Evolutionary conservation across 1,284 basidiomycete genomes (phyloP).

Genomic region (Ceratobasidium sp.): DNA sequence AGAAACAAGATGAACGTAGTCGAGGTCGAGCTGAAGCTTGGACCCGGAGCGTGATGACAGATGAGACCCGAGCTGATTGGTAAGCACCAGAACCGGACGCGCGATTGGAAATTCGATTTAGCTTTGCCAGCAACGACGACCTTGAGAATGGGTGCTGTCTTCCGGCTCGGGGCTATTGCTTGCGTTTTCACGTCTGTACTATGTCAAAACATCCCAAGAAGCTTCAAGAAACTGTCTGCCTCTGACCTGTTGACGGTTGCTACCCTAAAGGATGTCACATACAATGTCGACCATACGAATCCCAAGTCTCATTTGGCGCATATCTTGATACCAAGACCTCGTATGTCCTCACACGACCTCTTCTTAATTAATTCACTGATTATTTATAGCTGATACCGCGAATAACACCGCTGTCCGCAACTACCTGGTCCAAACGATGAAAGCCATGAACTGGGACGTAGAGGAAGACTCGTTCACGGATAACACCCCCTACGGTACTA

Average conservation of each 20-base stretch:
- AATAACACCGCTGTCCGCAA: slow-evolving; percentile 84
- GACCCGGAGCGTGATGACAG: background rate
- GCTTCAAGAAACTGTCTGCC: slow-evolving; percentile 59
- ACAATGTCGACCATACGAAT: slow-evolving; percentile 73
- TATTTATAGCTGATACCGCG: slow-evolving; percentile 70
- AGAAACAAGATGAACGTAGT: background rate
- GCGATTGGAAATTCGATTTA: slow-evolving; percentile 31
- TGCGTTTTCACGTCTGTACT: slow-evolving; percentile 30
- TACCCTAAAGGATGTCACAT: slow-evolving; percentile 70
- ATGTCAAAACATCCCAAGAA: slow-evolving; percentile 32
- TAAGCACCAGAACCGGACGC: slow-evolving; percentile 23
- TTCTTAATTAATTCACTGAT: slow-evolving; percentile 44
- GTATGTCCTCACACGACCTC: slow-evolving; percentile 63
- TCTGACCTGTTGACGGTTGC: slow-evolving; percentile 68
- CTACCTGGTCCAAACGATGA: slow-evolving; percentile 79
- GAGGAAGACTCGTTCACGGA: slow-evolving; percentile 85
- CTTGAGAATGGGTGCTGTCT: slow-evolving; percentile 13
- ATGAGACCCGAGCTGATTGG: background rate
- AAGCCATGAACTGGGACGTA: slow-evolving; percentile 83
- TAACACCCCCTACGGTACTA: slow-evolving; percentile 86
- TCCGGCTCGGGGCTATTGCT: slow-evolving; percentile 19
- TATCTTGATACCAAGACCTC: slow-evolving; percentile 83
- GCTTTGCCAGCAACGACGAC: slow-evolving; percentile 27
- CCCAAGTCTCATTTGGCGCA: slow-evolving; percentile 81
- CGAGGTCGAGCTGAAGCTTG: slow-evolving; percentile 4